Evolutionary conservation across 2,329 filamentous ascomycete genomes (phyloP), one percentile per base, ranked within the genome.

Genomic region (Venturia oleaginea): DNA sequence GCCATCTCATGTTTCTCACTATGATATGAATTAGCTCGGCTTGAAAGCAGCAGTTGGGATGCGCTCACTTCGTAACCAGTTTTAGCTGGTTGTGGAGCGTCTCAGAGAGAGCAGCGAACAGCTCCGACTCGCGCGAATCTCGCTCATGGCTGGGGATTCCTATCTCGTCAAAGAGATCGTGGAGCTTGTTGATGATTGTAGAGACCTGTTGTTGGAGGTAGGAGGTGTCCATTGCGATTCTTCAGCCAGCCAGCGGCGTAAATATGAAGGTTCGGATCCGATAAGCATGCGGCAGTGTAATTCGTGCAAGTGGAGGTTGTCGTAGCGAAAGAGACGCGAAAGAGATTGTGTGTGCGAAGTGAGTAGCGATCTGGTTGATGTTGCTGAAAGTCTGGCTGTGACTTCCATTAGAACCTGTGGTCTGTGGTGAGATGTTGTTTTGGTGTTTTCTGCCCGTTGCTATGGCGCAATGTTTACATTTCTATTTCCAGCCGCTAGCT

Each of bases 161-260:
- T 72, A 99, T 99, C 74, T 99, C 93, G 76, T 99, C 94, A 73
- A 97, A 99, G 65, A 97, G 84, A 68, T 89, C 90, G 77, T 97
- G 93, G 67, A 99, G 84, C 78, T 97, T 92, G 76, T 86, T 86
- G 74, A 97, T 92, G 73, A 96, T 97, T 72, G 85, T 91, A 70
- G 91, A 94, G 78, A 99, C 91, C 84, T 97, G 94, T 76, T 95
- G 91, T 71, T 91, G 90, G 74, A 97, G 83, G 77, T 95, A 95
- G 75, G 90, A 91, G 66, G 92, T 91, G 78, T 97, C 92, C 87
- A 97, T 96, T 63, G 66, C 68, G 59, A 42, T 27, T 37, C 34
- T 19, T 30, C 15, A 43, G 40, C 59, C 59, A 40, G 59, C 59
- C 59, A 40, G 59, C 59, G 59, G 40, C 59, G 59, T 42, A 40